Evolutionary conservation across 1,284 basidiomycete genomes (phyloP), one percentile per base, ranked within the genome.

Genomic region (Puccinia triticina): DNA sequence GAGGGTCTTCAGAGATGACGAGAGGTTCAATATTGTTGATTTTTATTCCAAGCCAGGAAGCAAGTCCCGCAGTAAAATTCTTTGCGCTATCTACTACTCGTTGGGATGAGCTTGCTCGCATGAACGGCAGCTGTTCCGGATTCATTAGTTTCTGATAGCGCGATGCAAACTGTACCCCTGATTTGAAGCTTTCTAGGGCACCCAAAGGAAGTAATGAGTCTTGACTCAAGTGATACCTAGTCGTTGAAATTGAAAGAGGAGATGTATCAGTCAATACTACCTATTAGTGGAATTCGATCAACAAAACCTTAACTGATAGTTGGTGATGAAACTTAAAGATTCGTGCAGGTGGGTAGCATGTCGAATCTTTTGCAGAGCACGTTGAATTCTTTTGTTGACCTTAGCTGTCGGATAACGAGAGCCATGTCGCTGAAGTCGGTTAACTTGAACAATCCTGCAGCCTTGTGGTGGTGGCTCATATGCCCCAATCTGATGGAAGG

Each of bases 391-490:
- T 18, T 14, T 37, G 10, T 48, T 26, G 12, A 72, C 77, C 55
- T 80, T 50, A 16, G 23, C 16, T n/a, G 77, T 80, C 8, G 77
- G 77, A 61, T 80, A 80, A 43, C 77, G 64, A 14, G 64, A 59
- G 2, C 77, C 77, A 72, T 80, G 77, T 57, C 77, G 48, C 55
- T 80, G 77, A 40, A 80, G 10, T 72, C 72, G 77, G 57, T 46
- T 55, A 32, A 80, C 67, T 43, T 59, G 53, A 10, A 48, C 32
- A 26, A 72, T 18, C 37, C 46, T 71, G 37, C 77, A 80, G 48
- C 18, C 23, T 43, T 55, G 32, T 26, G 77, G 67, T 4, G 57
- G 32, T 10, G 32, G 46, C 18, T 67, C 32, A 48, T 80, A 80
- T 2, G 67, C 4, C 1, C 55, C 50, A 12, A n/a, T 43, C 26